These are phyloP conservation scores for Penicillium verhagenii DNA, from an alignment of 495 filamentous ascomycete genomes.

Conservation along the genomic window DNA sequence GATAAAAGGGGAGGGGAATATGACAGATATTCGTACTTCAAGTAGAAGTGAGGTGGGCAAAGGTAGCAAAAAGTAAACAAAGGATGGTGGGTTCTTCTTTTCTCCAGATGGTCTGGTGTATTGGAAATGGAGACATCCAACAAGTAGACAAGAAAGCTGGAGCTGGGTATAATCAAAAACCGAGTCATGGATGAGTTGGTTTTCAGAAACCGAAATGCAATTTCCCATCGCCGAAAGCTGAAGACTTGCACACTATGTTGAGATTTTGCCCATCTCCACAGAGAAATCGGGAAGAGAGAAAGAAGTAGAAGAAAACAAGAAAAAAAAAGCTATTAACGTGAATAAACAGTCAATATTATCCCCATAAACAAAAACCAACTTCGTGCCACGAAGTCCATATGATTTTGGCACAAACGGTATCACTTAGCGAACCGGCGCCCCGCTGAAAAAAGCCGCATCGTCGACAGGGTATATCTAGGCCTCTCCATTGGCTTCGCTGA, in stretches of 20 bases:
- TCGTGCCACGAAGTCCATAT: constrained; percentile 43
- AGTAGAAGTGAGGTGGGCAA: neutral
- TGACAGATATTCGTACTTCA: constrained; percentile 1
- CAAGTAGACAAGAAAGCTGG: neutral
- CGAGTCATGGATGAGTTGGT: neutral
- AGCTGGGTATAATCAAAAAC: neutral
- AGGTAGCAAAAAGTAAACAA: constrained; percentile 24
- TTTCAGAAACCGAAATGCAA: neutral
- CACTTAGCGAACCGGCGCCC: constrained; percentile 37
- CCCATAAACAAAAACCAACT: constrained; percentile 43
- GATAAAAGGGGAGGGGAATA: constrained; percentile 12
- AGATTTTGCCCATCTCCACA: constrained; percentile 22
- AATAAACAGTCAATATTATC: constrained; percentile 51
- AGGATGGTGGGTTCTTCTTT: constrained; percentile 11
- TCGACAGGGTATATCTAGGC: constrained; percentile 40
- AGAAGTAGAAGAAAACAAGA: constrained; percentile 20
- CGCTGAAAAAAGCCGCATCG: constrained; percentile 30
- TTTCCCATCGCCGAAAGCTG: constrained; percentile 26
- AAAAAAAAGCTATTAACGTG: constrained; percentile 50
- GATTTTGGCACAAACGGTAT: constrained; percentile 43
- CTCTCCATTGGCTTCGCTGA: constrained; percentile 46
- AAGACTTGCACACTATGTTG: constrained; percentile 26
- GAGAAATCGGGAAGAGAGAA: constrained; percentile 32
- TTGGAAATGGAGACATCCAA: neutral
- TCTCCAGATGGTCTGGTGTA: neutral